Evolutionary conservation across 768 basidiomycete species (phyloP).

Genomic region (Tulasnella sp.): DNA sequence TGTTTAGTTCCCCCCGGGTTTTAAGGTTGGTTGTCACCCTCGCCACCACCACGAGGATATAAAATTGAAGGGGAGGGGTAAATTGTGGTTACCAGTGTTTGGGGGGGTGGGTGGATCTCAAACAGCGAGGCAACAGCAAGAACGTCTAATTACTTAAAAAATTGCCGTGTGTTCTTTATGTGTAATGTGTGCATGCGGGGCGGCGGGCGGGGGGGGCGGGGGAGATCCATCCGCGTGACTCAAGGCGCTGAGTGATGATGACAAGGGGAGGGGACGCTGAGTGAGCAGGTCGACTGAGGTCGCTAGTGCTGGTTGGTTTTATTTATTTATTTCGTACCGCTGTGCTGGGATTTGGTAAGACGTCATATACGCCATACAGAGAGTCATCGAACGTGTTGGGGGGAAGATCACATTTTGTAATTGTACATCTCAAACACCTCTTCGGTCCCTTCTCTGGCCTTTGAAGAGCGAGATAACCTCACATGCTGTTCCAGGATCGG

Average conservation of each 20-base stretch:
- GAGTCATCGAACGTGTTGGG: background rate
- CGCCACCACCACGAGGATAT: conserved; percentile 3
- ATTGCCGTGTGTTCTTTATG: background rate
- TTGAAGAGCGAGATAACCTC: background rate
- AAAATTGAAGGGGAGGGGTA: background rate
- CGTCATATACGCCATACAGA: background rate
- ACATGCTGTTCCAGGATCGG: background rate
- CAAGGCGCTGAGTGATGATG: too few species aligned
- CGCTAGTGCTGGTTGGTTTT: background rate
- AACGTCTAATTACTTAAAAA: background rate
- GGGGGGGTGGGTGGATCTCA: background rate
- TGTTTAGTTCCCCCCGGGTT: background rate
- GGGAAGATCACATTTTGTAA: too few species aligned
- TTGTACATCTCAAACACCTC: too few species aligned
- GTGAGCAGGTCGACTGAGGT: background rate
- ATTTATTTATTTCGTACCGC: too few species aligned
- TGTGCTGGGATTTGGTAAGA: background rate
- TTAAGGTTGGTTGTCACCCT: conserved; percentile 8
- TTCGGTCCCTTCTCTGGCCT: too few species aligned
- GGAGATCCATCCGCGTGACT: background rate
- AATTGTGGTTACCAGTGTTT: too few species aligned
- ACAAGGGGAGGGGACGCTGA: background rate
- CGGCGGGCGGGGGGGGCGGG: background rate
- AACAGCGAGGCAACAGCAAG: background rate
- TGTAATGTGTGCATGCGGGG: background rate